Conservation (phyloP, 192 early-diverging fungal species). For the Rhizophlyctis rosea region DNA sequence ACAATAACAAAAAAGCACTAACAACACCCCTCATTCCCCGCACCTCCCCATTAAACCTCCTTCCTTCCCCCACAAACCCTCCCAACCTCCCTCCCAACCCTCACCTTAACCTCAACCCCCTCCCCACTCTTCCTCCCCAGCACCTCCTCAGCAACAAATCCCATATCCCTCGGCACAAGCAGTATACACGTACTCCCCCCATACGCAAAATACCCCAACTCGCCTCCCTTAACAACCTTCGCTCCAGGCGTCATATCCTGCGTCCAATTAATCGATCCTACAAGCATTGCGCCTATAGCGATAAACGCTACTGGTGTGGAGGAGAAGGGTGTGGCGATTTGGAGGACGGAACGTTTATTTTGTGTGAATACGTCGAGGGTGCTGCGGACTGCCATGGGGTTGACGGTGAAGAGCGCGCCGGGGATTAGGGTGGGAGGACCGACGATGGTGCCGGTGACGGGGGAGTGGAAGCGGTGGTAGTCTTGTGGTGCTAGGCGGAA, state of each 20-base stretch:
- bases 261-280: conserved; percentile 7
- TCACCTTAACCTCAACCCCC: conserved; percentile 15
- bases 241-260: background rate
- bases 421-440: background rate
- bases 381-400: conserved; percentile 4
- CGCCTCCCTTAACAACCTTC: conserved; percentile 3
- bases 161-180: background rate
- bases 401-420: conserved; percentile 9
- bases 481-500: conserved; percentile 20
- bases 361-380: conserved; percentile 13
- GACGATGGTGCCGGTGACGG: conserved; percentile 7
- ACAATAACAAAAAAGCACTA: too few species aligned
- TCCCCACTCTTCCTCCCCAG: background rate
- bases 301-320: conserved; percentile 1
- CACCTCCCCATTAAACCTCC: too few species aligned
- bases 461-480: conserved; percentile 18
- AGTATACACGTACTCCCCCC: conserved; percentile 8
- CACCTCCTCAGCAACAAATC: background rate
- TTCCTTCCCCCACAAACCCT: too few species aligned
- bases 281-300: conserved; percentile 10
- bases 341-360: conserved; percentile 6
- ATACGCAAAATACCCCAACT: conserved; percentile 22
- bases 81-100: conserved; percentile 17
- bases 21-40: too few species aligned
- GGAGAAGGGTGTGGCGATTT: background rate